phyloP scores from a whole-genome alignment of 2,329 filamentous ascomycete genomes.

The Tolypocladium sp. region DNA sequence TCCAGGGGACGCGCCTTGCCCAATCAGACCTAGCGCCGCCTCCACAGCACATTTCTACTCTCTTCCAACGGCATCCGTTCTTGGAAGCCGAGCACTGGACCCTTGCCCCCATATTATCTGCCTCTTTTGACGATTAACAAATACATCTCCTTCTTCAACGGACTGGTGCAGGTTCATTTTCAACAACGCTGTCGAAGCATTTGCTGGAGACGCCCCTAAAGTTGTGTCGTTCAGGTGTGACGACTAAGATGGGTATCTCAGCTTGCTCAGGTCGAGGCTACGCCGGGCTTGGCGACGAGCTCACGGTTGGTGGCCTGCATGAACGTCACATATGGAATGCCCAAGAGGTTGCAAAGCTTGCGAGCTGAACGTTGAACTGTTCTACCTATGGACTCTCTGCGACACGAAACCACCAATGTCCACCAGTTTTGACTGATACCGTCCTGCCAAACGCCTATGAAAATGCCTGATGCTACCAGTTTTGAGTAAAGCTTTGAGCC shows the following conservation, averaged over 20 bases:
- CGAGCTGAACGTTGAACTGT: not conserved
- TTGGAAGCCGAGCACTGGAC: not conserved
- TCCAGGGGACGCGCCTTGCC: constrained; percentile 20
- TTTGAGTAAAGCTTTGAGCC: not conserved
- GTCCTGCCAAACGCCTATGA: not conserved
- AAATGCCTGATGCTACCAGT: not conserved
- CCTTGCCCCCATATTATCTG: too few species aligned
- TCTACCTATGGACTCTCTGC: not conserved
- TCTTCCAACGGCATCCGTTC: constrained; percentile 25
- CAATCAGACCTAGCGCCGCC: constrained; percentile 16
- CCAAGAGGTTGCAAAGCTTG: not conserved
- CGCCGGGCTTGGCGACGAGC: not conserved
- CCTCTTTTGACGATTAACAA: too few species aligned
- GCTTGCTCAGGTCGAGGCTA: too few species aligned
- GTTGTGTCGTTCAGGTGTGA: too few species aligned
- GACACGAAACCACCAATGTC: not conserved
- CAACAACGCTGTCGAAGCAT: too few species aligned
- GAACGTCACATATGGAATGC: not conserved
- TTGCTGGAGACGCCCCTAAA: too few species aligned
- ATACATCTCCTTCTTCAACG: too few species aligned
- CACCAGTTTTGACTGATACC: not conserved
- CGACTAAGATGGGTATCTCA: too few species aligned
- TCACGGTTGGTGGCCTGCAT: not conserved
- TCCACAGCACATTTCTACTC: constrained; percentile 20
- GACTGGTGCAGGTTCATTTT: too few species aligned